Base-by-base conservation (phyloP, 371 early-diverging fungal species). In the Nematocida displodere region DNA sequence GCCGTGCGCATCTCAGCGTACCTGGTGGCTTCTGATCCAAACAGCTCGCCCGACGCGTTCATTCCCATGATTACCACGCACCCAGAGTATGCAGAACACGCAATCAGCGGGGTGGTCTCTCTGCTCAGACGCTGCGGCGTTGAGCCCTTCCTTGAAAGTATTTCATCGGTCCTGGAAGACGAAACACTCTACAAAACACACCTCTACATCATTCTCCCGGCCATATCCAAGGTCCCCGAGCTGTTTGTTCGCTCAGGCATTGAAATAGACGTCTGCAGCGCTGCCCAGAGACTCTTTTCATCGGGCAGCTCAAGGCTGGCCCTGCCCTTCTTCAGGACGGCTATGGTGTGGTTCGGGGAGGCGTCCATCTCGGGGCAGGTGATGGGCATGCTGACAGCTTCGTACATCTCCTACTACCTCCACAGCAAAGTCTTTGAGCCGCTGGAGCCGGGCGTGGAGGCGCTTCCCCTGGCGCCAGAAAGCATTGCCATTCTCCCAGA, bases 111-210 rank as follows among this genome's bases (percentile, higher is more conserved):
- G 33, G 61, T 71, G 7, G 56, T 58, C 3, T 0, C 33, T 2
- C 50, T 71, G 13, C 47, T 71, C n/a, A 58, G 42, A 20, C 22
- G 44, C 33, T 20, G 56, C 22, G 75, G 75, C 0, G 61, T 61
- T 34, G 50, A 31, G 24, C 61, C 59, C 11, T 71, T 58, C 31
- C 49, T 61, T 37, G 52, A 61, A 37, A 47, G 31, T 29, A 71
- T 71, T 20, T 31, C 50, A 11, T 59, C 75, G 5, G 75, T 62
- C 3, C 58, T 71, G 31, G 59, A 71, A n/a, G 75, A 71, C 33
- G 75, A 71, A 17, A 71, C 75, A 11, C 75, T 71, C 33, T 71
- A 71, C 61, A 61, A 56, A 20, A 71, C 62, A 26, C 75, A 71
- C 36, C 13, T 58, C 29, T 58, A 71, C 61, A 62, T 71, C 50